phyloP scores from a whole-genome alignment of 2,329 filamentous ascomycete genomes.

The Alternaria triticimaculans region DNA sequence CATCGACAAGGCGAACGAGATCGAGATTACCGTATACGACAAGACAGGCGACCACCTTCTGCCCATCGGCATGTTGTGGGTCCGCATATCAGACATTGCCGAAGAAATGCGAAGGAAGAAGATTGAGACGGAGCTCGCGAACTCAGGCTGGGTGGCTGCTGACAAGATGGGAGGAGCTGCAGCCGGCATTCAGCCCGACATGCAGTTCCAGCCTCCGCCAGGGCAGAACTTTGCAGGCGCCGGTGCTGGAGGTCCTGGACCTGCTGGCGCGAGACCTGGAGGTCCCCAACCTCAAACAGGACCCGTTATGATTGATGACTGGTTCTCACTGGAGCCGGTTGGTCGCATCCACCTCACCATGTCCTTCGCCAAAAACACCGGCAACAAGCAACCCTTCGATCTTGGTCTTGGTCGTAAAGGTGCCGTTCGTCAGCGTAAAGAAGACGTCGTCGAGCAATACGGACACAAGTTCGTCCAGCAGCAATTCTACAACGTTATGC shows the following conservation, averaged over 20 bases:
- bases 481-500: constrained; percentile 99
- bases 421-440: constrained; percentile 95
- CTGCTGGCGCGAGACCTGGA: constrained; percentile 49
- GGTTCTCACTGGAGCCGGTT: constrained; percentile 96
- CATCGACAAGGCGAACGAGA: constrained; percentile 98
- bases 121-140: constrained; percentile 94
- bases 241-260: constrained; percentile 41
- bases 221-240: constrained; percentile 49
- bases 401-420: constrained; percentile 92
- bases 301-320: constrained; percentile 77
- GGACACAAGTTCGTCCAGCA: constrained; percentile 99
- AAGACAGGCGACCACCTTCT: constrained; percentile 87
- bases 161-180: constrained; percentile 81
- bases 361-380: constrained; percentile 90
- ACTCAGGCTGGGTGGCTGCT: constrained; percentile 94
- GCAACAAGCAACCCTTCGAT: constrained; percentile 82
- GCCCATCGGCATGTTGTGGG: constrained; percentile 94
- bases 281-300: constrained; percentile 59
- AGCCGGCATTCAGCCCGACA: constrained; percentile 58
- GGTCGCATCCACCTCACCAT: constrained; percentile 90
- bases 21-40: constrained; percentile 97
- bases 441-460: constrained; percentile 98
- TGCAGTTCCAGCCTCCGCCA: constrained; percentile 61
- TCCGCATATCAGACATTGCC: constrained; percentile 94
- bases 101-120: constrained; percentile 97